These are phyloP conservation scores for Kurtzmaniella natalensis DNA, from an alignment of 1,139 yeast species.

Conservation along the genomic window DNA sequence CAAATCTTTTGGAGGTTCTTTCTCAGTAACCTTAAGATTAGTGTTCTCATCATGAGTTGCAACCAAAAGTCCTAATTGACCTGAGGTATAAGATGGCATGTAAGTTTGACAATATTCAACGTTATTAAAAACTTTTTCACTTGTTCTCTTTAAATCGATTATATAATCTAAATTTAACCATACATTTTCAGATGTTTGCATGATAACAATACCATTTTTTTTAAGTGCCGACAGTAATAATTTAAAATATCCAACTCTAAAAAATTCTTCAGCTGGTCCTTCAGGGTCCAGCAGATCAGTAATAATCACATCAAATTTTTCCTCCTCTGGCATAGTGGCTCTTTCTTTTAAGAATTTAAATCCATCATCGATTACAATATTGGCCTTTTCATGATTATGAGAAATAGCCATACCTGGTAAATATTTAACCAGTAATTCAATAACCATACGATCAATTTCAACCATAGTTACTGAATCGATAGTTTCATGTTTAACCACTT, in stretches of 20 bases:
- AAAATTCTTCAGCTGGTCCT: conserved; percentile 95
- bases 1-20: conserved; percentile 52
- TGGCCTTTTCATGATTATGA: conserved; percentile 66
- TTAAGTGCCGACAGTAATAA: conserved; percentile 66
- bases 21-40: conserved; percentile 52
- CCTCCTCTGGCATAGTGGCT: conserved; percentile 22
- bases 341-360: conserved; percentile 64
- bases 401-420: conserved; percentile 79
- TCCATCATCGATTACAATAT: conserved; percentile 81
- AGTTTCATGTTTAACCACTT: conserved; percentile 66
- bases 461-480: conserved; percentile 75
- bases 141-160: conserved; percentile 53
- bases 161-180: conserved; percentile 82
- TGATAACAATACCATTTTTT: conserved; percentile 74
- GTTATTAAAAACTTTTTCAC: conserved; percentile 67
- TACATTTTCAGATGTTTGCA: conserved; percentile 88
- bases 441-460: conserved; percentile 88
- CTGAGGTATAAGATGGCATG: conserved; percentile 95
- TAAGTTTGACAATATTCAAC: conserved; percentile 83
- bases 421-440: conserved; percentile 66
- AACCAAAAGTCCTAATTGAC: conserved; percentile 85
- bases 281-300: conserved; percentile 98
- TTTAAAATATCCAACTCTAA: conserved; percentile 77
- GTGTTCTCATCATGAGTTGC: conserved; percentile 60
- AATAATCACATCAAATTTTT: conserved; percentile 77